Conservation (phyloP, 768 basidiomycete genomes). For the Pleurotus ostreatus region DNA sequence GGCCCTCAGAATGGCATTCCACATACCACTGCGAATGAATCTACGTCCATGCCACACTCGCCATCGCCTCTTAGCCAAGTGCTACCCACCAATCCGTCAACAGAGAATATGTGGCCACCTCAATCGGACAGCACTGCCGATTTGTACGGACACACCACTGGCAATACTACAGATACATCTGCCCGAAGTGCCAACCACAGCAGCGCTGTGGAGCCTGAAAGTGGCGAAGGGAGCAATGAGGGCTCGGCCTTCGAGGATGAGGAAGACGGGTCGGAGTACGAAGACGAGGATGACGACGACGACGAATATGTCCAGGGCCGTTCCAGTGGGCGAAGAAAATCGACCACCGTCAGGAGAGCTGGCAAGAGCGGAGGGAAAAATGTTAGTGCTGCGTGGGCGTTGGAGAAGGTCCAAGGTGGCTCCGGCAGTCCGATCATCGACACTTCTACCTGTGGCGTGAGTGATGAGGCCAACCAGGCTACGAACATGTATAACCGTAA, state of each 20-base stretch:
- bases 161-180: no score
- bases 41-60: background rate
- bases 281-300: slow-evolving; percentile 17
- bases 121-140: no score
- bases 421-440: background rate
- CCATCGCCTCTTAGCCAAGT: background rate
- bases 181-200: no score
- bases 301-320: slow-evolving; percentile 6
- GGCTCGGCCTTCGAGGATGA: slow-evolving; percentile 20
- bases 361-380: background rate
- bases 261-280: slow-evolving; percentile 20
- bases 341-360: background rate
- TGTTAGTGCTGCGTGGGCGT: slow-evolving; percentile 1
- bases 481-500: background rate
- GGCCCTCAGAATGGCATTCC: background rate
- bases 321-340: background rate
- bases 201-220: background rate
- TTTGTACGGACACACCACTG: no score
- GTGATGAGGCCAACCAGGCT: slow-evolving; percentile 5
- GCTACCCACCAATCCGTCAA: background rate
- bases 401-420: background rate
- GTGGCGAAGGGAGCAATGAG: slow-evolving; percentile 7
- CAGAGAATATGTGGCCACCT: background rate
- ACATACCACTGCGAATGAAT: background rate
- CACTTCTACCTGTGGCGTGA: slow-evolving; percentile 9